A percentile compares a stretch with the other conserved stretches of the same genome.
These are phyloP conservation scores for Suhomyces guaymorum DNA, from an alignment of 1,139 yeast genomes.

Conservation along the genomic window DNA sequence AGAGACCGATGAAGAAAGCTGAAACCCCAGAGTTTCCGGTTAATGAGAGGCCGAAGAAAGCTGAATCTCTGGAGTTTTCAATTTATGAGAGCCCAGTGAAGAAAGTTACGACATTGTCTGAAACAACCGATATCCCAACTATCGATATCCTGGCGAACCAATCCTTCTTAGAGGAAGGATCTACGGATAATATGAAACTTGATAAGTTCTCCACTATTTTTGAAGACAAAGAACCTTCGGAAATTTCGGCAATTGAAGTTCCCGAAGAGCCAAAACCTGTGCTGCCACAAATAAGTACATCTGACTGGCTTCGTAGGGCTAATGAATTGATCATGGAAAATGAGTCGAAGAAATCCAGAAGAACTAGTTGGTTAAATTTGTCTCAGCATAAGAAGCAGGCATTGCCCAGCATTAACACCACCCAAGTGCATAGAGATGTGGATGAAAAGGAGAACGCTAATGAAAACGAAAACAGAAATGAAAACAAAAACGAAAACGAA, in stretches of 20 bases:
- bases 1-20: too few species aligned
- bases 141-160: slow-evolving; percentile 11
- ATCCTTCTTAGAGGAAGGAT: slow-evolving; percentile 13
- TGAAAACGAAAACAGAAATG: background rate
- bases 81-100: too few species aligned
- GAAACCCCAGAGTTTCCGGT: too few species aligned
- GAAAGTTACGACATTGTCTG: too few species aligned
- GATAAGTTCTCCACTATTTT: slow-evolving; percentile 16
- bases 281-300: slow-evolving; percentile 2
- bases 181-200: slow-evolving; percentile 6
- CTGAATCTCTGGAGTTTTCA: background rate
- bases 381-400: too few species aligned
- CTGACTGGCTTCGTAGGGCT: slow-evolving; percentile 7
- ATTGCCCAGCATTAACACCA: too few species aligned
- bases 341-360: background rate
- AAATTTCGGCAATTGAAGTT: background rate
- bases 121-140: too few species aligned
- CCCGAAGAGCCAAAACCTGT: background rate
- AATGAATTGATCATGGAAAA: slow-evolving; percentile 5
- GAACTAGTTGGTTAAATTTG: background rate
- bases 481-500: background rate
- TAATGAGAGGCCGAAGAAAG: slow-evolving; percentile 1
- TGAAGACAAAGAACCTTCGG: slow-evolving; percentile 13
- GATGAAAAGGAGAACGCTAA: background rate
- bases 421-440: background rate